Conservation (phyloP, 1,284 basidiomycete species). For the Rugosomyces carneus region DNA sequence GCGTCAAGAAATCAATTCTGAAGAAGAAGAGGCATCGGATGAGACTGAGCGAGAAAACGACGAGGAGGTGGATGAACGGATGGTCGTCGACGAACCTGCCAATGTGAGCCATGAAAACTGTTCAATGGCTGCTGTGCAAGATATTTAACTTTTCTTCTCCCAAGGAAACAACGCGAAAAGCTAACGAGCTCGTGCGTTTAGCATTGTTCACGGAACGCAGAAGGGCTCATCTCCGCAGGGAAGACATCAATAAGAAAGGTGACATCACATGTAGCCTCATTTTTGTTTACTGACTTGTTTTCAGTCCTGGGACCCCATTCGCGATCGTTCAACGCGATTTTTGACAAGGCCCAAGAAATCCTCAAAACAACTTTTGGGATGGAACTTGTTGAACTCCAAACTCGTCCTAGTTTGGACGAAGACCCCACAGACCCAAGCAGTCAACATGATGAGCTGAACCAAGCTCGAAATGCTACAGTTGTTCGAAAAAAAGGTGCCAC, state of each 20-base stretch:
- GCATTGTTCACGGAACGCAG: constrained; percentile 68
- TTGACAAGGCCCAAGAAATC: constrained; percentile 51
- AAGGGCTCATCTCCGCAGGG: constrained; percentile 53
- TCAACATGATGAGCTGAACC: constrained; percentile 38
- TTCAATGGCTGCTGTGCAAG: neutral
- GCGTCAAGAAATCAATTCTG: constrained; percentile 7
- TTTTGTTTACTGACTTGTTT: neutral
- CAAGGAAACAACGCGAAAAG: constrained; percentile 54
- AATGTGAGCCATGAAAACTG: constrained; percentile 6
- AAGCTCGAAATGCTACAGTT: constrained; percentile 42
- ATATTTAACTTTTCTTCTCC: neutral
- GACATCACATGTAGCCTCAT: constrained; percentile 1
- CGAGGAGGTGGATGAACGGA: constrained; percentile 11
- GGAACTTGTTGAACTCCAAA: constrained; percentile 70
- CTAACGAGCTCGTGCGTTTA: constrained; percentile 61
- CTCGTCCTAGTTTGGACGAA: constrained; percentile 50
- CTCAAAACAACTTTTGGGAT: constrained; percentile 62
- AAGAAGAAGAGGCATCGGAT: constrained; percentile 7
- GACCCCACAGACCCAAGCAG: constrained; percentile 35
- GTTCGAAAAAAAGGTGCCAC: constrained; percentile 44
- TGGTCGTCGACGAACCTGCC: constrained; percentile 8
- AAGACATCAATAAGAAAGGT: constrained; percentile 79
- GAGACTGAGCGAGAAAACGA: neutral
- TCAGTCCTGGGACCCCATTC: constrained; percentile 55
- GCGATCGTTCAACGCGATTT: constrained; percentile 52